These are phyloP conservation scores for Hirschfeldia incana DNA, from an alignment of 345 rosid species.

Conservation along the genomic window DNA sequence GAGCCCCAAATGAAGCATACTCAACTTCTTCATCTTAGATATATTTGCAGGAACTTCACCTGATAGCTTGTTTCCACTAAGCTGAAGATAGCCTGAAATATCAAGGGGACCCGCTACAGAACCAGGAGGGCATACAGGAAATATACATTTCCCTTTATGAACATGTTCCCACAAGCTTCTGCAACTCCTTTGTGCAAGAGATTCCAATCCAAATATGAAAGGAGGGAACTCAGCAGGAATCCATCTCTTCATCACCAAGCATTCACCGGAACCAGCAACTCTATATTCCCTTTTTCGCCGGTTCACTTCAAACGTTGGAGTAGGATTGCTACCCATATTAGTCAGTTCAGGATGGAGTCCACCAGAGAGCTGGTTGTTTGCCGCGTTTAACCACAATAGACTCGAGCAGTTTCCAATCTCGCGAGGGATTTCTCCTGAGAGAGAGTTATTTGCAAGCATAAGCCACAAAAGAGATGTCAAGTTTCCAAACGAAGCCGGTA, in stretches of 20 bases:
- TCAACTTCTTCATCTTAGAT: constrained; percentile 60
- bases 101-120: constrained; percentile 36
- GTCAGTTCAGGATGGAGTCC: constrained; percentile 56
- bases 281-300: constrained; percentile 29
- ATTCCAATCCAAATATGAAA: constrained; percentile 64
- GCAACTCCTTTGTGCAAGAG: constrained; percentile 72
- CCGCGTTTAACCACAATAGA: constrained; percentile 84
- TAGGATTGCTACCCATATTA: constrained; percentile 60
- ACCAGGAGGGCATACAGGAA: constrained; percentile 56
- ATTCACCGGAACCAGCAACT: constrained; percentile 69
- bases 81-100: constrained; percentile 78
- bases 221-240: constrained; percentile 93
- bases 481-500: constrained; percentile 68
- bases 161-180: constrained; percentile 69
- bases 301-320: constrained; percentile 56
- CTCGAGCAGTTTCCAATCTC: constrained; percentile 81
- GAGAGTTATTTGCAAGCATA: constrained; percentile 81
- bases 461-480: constrained; percentile 79
- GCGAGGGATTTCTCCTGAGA: constrained; percentile 63
- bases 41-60: constrained; percentile 67
- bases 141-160: constrained; percentile 69
- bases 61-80: constrained; percentile 64
- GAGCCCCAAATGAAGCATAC: constrained; percentile 70
- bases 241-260: constrained; percentile 85
- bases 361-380: constrained; percentile 76